Base-by-base conservation (phyloP, 2,329 filamentous ascomycete genomes). In the Plectosphaerella sp. region DNA sequence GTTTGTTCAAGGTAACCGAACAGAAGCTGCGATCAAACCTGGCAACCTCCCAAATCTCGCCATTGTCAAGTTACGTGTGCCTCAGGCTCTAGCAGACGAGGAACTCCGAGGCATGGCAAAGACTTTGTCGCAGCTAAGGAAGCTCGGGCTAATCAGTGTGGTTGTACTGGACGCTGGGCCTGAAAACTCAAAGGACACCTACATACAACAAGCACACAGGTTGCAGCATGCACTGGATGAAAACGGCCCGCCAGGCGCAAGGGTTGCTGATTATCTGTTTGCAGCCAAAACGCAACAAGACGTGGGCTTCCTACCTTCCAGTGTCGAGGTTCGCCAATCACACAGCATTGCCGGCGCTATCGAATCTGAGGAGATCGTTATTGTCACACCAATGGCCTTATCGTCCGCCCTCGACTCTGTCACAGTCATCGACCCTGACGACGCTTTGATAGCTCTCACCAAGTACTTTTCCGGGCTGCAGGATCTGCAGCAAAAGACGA, bases 81-180 rank as follows among this genome's bases (percentile, higher is more conserved):
- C 91, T 0, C 86, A 95, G 60, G 69, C 76, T 2, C 78, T 95
- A 46, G 79, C 89, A 60, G 80, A 91, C 54, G 70, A 74, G 2
- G 88, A 83, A 0, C 66, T 97, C 11, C 71, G 79, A 45, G 92
- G 91, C 1, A 83, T 97, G 53, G 90, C 87, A 5, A 84, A 87
- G 65, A 97, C 94, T 0, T 71, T 99, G 41, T 86, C 86, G 28
- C 93, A 96, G 66, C 82, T 99, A 48, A 83, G 85, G 39, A 84
- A 87, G 49, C 79, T 99, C 14, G 93, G 94, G 3, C 79, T 99
- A 59, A 78, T 84, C 48, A 91, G 91, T 54, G 83, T 92, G 18
- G 82, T 99, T 0, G 87, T 97, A 1, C 74, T 97, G 9, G 93
- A 97, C 61, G 88, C 86, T 49, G 75, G 78, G 47, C 66, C 62